Evolutionary conservation across 1,139 yeast genomes (phyloP).

Genomic region (Saccharomyces hybrid): DNA sequence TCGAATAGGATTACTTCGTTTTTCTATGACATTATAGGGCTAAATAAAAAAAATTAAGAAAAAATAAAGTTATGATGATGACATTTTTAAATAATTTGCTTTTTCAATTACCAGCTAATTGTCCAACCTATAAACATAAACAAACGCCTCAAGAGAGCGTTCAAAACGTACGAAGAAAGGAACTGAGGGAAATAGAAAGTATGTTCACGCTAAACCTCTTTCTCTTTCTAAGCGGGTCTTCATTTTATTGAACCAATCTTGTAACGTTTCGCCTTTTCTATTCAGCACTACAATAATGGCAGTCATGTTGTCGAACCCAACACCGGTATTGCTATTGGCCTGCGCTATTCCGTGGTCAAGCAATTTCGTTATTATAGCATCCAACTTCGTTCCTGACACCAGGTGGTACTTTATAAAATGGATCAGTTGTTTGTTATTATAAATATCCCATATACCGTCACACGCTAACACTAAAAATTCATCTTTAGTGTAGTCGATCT

Average conservation of each 20-base stretch:
- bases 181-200: background rate
- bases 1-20: background rate
- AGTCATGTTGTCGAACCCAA: constrained; percentile 79
- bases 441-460: constrained; percentile 79
- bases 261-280: constrained; percentile 36
- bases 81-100: background rate
- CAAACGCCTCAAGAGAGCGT: background rate
- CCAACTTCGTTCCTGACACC: constrained; percentile 49
- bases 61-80: background rate
- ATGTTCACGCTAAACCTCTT: constrained; percentile 29
- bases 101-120: background rate
- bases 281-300: constrained; percentile 57
- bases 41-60: background rate
- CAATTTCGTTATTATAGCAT: constrained; percentile 50
- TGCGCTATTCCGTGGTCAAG: constrained; percentile 61
- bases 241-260: constrained; percentile 54
- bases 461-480: constrained; percentile 66
- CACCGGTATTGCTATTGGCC: constrained; percentile 68
- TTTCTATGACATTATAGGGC: background rate
- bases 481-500: constrained; percentile 40
- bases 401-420: constrained; percentile 50
- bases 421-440: constrained; percentile 49
- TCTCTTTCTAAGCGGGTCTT: constrained; percentile 44
- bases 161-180: background rate
- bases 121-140: background rate